Percentiles rank a stretch among this genome's conserved stretches.
Evolutionary conservation across 2,329 filamentous ascomycete species (phyloP).

Genomic region (Sarocladium oryzae): DNA sequence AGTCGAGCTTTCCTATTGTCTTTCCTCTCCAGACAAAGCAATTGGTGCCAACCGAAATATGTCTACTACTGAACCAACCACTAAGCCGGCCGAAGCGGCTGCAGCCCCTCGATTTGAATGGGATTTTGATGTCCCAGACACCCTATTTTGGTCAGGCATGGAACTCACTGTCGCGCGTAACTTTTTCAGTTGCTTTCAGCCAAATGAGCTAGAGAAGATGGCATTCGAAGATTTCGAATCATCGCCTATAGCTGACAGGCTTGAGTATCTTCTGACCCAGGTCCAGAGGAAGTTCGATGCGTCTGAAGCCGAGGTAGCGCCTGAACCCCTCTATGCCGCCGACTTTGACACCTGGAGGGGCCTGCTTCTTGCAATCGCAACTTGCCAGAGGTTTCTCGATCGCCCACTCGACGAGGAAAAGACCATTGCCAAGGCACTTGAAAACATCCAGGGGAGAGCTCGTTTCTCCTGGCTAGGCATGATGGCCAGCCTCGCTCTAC

Average conservation of each 20-base stretch:
- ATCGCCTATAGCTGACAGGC: neutral
- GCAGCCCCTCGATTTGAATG: conserved; percentile 4
- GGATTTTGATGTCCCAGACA: conserved; percentile 7
- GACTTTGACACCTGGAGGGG: conserved; percentile 3
- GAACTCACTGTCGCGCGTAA: conserved; percentile 1
- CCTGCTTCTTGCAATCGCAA: conserved; percentile 4
- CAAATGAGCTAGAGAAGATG: conserved; percentile 2
- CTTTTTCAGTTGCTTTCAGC: conserved; percentile 6
- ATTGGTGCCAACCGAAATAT: conserved; percentile 1
- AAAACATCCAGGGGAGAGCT: neutral
- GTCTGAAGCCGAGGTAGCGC: conserved; percentile 1
- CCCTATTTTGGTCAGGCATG: conserved; percentile 5
- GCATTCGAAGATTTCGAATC: neutral
- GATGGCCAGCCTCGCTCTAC: conserved; percentile 2
- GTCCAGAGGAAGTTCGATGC: conserved; percentile 1
- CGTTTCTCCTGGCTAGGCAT: conserved; percentile 5
- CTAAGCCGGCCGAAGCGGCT: conserved; percentile 1
- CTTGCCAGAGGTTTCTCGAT: conserved; percentile 5
- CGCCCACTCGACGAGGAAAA: conserved; percentile 3
- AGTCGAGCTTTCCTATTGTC: neutral
- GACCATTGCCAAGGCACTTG: conserved; percentile 4
- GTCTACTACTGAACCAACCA: conserved; percentile 1
- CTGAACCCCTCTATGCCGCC: conserved; percentile 2
- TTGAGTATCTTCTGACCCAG: conserved; percentile 5
- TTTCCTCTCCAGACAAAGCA: conserved; percentile 2